Conservation (phyloP, 768 basidiomycete genomes). For the Lactarius deliciosus region DNA sequence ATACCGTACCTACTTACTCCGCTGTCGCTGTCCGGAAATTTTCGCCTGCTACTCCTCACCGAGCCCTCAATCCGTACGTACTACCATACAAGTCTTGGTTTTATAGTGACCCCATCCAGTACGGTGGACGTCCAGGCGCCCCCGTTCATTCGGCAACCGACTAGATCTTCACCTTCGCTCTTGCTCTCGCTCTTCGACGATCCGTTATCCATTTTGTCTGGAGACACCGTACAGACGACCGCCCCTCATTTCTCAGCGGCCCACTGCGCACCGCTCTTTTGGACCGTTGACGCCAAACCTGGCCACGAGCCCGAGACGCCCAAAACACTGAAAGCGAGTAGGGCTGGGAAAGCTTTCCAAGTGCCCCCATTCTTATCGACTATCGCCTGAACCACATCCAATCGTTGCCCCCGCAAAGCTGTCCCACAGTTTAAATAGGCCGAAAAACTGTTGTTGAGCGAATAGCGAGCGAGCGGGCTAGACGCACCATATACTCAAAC, state of each 20-base stretch:
- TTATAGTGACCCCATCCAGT: too few relatives aligned
- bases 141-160: background rate
- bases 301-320: conserved; percentile 56
- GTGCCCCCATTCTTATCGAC: conserved; percentile 68
- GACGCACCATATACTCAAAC: conserved; percentile 71
- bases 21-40: too few relatives aligned
- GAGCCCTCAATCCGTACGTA: too few relatives aligned
- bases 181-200: background rate
- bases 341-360: conserved; percentile 81
- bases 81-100: too few relatives aligned
- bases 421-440: conserved; percentile 69
- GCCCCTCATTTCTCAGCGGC: conserved; percentile 32
- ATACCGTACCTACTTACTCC: too few relatives aligned
- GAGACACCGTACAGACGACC: too few relatives aligned
- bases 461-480: background rate
- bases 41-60: too few relatives aligned
- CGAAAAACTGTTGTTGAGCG: background rate
- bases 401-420: conserved; percentile 69
- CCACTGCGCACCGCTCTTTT: conserved; percentile 36
- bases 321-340: conserved; percentile 68
- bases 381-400: conserved; percentile 81
- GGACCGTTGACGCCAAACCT: conserved; percentile 58
- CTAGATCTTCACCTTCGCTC: background rate
- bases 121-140: background rate
- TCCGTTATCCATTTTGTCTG: background rate